Conservation (phyloP, 495 filamentous ascomycete genomes). For the Geopyxis carbonaria region DNA sequence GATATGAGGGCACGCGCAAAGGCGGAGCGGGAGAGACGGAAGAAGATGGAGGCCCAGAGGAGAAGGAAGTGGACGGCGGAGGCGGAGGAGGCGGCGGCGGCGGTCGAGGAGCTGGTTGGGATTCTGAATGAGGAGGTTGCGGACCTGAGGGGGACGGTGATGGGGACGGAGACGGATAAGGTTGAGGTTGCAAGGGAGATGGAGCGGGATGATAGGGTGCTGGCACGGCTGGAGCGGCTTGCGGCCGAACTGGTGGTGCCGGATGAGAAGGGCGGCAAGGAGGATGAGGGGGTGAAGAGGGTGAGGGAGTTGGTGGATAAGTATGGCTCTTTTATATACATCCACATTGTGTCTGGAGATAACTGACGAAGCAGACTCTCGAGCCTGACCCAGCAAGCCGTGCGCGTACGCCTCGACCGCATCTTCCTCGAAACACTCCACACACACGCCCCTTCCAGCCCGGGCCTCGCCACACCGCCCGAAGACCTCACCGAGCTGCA, state of each 20-base stretch:
- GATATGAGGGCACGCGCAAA: conserved; percentile 8
- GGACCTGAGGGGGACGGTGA: conserved; percentile 15
- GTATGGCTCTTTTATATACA: conserved; percentile 1
- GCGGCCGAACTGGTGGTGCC: conserved; percentile 14
- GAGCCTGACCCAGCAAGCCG: no score
- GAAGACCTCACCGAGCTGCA: conserved; percentile 19
- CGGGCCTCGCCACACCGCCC: no score
- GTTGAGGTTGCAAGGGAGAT: conserved; percentile 15
- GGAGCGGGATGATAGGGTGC: conserved; percentile 22
- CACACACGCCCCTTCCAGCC: no score
- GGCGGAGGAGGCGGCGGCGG: conserved; percentile 13
- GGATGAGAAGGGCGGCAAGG: conserved; percentile 3
- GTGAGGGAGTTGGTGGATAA: conserved; percentile 14
- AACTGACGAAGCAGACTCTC: no score
- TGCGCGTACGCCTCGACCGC: conserved; percentile 17
- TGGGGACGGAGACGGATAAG: conserved; percentile 6
- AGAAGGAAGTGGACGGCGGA: conserved; percentile 16
- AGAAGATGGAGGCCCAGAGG: conserved; percentile 13
- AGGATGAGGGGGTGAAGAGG: conserved; percentile 12
- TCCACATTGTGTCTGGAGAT: not conserved
- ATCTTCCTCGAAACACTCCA: no score
- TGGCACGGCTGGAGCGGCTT: conserved; percentile 16
- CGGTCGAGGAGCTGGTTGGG: conserved; percentile 21
- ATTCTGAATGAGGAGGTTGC: conserved; percentile 19
- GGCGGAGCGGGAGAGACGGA: conserved; percentile 8